Base-by-base conservation (phyloP, 495 filamentous ascomycete species). In the Hypoxylon perforatum region DNA sequence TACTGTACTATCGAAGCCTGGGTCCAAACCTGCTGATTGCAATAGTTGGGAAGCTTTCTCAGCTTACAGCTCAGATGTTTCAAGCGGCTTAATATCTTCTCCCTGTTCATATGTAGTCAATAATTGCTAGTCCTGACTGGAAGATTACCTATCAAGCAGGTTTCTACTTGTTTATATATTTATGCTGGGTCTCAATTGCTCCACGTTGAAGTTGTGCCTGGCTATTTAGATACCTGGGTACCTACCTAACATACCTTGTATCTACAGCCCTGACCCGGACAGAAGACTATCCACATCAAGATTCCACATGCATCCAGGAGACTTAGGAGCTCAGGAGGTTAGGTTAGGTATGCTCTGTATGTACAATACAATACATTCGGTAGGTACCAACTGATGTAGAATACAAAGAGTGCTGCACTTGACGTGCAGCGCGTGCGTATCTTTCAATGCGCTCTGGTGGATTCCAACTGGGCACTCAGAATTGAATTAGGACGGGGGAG, bases 151-250 rank as follows among this genome's bases (percentile, higher is more conserved):
- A 15, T 44, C 50, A 45, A 54, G 39, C 53, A 56, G 52, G 48
- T 44, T 53, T 67, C 23, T 53, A n/a, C 48, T 21, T 51, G 45
- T 46, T 49, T 18, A 41, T 45, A 11, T 56, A 55, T 56, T 67
- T 61, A 67, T 61, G 63, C 63, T 53, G 48, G n/a, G n/a, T 48
- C 53, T 48, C n/a, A 14, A 46, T 23, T 52, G 57, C 57, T 67
- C 64, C 57, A 67, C 57, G 63, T 61, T 67, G 57, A 57, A 57
- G 47, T 67, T 58, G 58, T 67, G 52, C 64, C 64, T 62, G 58
- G 48, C 53, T 56, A 57, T 22, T 48, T 25, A 48, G 21, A 25
- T 23, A 48, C 0, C 2, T 9, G 11, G 30, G 30, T 33, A 33
- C 30, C 30, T 33, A 33, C 30, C 3, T 33, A 33, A n/a, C n/a